A percentile compares a stretch with the other conserved stretches of the same genome.
Conservation (phyloP, 116 monocot genomes). For the Posidonia oceanica region DNA sequence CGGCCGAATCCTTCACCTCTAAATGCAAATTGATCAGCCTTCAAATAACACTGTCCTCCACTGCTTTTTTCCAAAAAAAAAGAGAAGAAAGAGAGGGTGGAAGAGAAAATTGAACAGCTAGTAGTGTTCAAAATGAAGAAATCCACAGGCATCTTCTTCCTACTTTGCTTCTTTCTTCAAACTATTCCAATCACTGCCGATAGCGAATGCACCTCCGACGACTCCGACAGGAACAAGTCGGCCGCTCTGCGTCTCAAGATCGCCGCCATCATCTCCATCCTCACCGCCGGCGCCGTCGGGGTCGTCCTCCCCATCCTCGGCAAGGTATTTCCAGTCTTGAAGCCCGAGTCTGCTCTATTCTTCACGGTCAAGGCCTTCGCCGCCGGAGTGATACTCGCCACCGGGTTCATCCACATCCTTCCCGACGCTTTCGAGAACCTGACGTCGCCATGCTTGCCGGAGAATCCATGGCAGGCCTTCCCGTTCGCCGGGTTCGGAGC, state of each 20-base stretch:
- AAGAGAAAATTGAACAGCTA: too few relatives aligned
- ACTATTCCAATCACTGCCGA: background rate
- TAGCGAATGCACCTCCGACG: background rate
- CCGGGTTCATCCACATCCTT: slow-evolving; percentile 68
- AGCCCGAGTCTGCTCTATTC: slow-evolving; percentile 39
- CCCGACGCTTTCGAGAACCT: slow-evolving; percentile 45
- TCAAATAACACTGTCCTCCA: too few relatives aligned
- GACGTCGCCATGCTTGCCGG: slow-evolving; percentile 39
- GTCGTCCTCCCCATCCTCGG: slow-evolving; percentile 49
- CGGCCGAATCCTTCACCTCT: too few relatives aligned
- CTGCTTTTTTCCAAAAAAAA: too few relatives aligned
- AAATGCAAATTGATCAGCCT: too few relatives aligned
- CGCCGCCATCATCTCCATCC: slow-evolving; percentile 51
- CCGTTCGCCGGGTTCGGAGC: slow-evolving; percentile 61
- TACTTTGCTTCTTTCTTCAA: background rate
- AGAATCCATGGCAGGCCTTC: slow-evolving; percentile 41
- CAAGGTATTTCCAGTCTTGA: slow-evolving; percentile 24
- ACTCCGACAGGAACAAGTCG: background rate
- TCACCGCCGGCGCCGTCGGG: slow-evolving; percentile 33
- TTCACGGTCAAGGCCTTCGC: slow-evolving; percentile 64
- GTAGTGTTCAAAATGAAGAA: background rate
- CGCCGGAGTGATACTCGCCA: slow-evolving; percentile 66
- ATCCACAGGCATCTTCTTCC: background rate
- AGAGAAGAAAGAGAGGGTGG: too few relatives aligned
- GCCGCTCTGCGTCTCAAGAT: slow-evolving; percentile 35